Base-by-base conservation (phyloP, 305 asterid species). In the Solanum hybrid region DNA sequence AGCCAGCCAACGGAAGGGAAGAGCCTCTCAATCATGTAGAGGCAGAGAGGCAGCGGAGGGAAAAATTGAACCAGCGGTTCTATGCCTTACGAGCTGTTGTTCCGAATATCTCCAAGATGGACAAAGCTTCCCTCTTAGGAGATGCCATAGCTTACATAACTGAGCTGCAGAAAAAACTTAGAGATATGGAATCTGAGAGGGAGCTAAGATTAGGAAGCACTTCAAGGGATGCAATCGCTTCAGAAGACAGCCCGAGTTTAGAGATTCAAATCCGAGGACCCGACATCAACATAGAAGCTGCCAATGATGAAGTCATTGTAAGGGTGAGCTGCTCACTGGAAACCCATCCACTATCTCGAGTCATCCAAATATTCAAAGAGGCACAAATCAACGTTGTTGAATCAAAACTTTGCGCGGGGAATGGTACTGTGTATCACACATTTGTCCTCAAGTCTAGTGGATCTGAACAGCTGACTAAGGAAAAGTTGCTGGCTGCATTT, bases 111-210 rank as follows among this genome's bases (percentile, higher is more conserved):
- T 95, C 99, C 13, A 97, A 96, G 89, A 95, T 97, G 99, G 99
- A 97, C 91, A 97, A 97, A 93, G 99, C 98, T 90, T 97, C 99
- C 13, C 95, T 97, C 22, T 90, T 97, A 11, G 99, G 98, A 33
- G 98, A 97, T 90, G 99, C 99, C 51, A 95, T 96, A 89, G 95
- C 98, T 89, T 96, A 96, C 97, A 96, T 97, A 81, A 96, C 98
- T 6, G 98, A 96, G 85, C 97, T 97, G 83, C 98, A 97, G 92
- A 96, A 93, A 95, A 96, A 94, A 94, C 91, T 97, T 71, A 95
- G 94, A 92, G 97, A 96, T 89, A 83, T 97, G 97, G 99, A 97
- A 90, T 88, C 92, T 0, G 98, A 94, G 86, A 92, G 90, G 86
- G 98, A 93, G 24, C 61, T 61, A 28, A 92, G 89, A 37, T 86